These are phyloP conservation scores for Obba rivulosa DNA, from an alignment of 768 basidiomycete genomes.

Conservation along the genomic window DNA sequence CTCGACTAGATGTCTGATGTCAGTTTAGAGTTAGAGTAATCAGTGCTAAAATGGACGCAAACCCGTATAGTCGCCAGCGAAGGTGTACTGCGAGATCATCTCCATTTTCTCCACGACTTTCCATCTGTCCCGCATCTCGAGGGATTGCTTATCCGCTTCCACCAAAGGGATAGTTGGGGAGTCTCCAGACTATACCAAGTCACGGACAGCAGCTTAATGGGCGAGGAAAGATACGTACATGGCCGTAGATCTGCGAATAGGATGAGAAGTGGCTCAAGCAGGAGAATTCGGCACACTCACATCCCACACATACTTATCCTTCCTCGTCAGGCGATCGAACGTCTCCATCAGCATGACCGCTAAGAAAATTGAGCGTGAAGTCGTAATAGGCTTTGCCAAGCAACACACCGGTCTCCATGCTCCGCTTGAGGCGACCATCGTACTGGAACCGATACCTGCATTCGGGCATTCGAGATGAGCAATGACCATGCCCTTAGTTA, in stretches of 20 bases:
- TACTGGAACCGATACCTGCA: constrained; percentile 68
- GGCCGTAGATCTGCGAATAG: constrained; percentile 50
- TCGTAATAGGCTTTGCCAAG: background rate
- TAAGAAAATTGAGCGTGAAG: constrained; percentile 16
- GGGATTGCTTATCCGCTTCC: constrained; percentile 41
- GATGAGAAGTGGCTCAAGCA: constrained; percentile 1
- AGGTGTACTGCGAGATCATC: constrained; percentile 63
- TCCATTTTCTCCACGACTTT: constrained; percentile 67
- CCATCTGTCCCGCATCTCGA: constrained; percentile 55
- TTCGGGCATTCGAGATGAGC: background rate
- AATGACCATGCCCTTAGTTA: background rate
- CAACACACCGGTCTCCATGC: constrained; percentile 55
- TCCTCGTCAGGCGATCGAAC: constrained; percentile 54
- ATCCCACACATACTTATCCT: constrained; percentile 76
- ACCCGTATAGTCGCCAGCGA: constrained; percentile 65
- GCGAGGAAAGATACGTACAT: constrained; percentile 37
- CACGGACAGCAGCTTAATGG: too few species aligned
- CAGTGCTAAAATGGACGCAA: constrained; percentile 7
- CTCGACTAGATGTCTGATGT: constrained; percentile 38
- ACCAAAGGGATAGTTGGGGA: constrained; percentile 51
- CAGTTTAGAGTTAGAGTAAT: background rate
- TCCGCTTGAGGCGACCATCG: constrained; percentile 58
- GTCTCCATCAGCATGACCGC: constrained; percentile 76
- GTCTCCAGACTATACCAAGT: constrained; percentile 49
- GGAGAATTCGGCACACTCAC: constrained; percentile 33